phyloP scores from a whole-genome alignment of 1,139 yeast species.

The Geotrichum aggregatum region DNA sequence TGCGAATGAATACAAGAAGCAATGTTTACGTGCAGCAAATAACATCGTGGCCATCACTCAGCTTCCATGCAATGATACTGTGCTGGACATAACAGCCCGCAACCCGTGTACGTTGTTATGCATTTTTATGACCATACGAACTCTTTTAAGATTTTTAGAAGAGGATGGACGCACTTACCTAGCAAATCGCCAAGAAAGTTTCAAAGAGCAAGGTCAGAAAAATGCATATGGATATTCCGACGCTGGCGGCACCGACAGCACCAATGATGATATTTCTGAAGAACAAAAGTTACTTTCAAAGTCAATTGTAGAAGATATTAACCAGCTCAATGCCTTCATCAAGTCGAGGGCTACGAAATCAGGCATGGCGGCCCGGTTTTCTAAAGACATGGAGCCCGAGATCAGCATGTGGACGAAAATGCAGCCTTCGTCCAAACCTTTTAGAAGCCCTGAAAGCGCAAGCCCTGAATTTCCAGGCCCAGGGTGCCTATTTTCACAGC shows the following conservation, averaged over 20 bases:
- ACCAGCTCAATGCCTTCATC: not conserved
- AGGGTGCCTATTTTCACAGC: too few species aligned
- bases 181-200: too few species aligned
- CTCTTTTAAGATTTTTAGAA: slow-evolving; percentile 27
- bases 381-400: not conserved
- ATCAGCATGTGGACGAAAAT: not conserved
- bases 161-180: too few species aligned
- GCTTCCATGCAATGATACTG: slow-evolving; percentile 21
- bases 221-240: too few species aligned
- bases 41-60: slow-evolving; percentile 27
- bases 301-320: too few species aligned
- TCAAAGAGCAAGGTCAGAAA: too few species aligned
- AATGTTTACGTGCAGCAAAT: slow-evolving; percentile 26
- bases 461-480: too few species aligned
- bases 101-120: slow-evolving; percentile 27
- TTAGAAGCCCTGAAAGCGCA: too few species aligned
- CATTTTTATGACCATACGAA: slow-evolving; percentile 29
- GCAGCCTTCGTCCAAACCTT: too few species aligned
- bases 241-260: too few species aligned
- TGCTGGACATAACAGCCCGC: slow-evolving; percentile 20
- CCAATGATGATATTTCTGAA: too few species aligned
- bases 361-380: not conserved
- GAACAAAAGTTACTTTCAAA: too few species aligned
- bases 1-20: slow-evolving; percentile 22
- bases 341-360: not conserved